Conservation (phyloP, 2,329 filamentous ascomycete genomes). For the Ceratocystis lukuohia region DNA sequence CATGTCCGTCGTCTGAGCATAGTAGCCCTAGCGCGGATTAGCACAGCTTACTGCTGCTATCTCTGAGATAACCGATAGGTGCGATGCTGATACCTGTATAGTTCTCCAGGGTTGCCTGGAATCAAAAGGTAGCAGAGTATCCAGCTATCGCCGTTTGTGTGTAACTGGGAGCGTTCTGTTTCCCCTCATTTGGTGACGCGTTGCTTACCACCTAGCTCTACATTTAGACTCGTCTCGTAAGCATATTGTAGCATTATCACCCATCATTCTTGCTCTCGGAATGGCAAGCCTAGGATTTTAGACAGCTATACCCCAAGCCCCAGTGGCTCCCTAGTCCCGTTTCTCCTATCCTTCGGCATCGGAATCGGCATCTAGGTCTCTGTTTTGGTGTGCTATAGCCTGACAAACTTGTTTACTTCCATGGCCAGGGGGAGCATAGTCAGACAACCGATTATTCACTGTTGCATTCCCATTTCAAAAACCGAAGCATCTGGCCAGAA, state of each 20-base stretch:
- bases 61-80: not conserved
- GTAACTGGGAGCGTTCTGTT: not conserved
- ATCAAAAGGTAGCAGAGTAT: not conserved
- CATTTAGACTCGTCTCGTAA: not conserved
- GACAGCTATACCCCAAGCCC: not conserved
- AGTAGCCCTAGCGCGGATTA: not conserved
- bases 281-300: not conserved
- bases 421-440: not conserved
- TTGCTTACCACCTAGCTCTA: not conserved
- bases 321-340: not conserved
- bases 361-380: not conserved
- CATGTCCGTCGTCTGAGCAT: not conserved
- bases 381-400: not conserved
- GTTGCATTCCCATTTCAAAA: not conserved
- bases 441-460: not conserved
- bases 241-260: not conserved
- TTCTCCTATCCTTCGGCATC: not conserved
- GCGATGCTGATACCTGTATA: not conserved
- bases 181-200: not conserved
- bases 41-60: not conserved
- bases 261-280: not conserved
- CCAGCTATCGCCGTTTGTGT: not conserved
- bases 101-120: not conserved
- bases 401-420: not conserved
- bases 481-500: not conserved